phyloP scores from a whole-genome alignment of 2,329 filamentous ascomycete genomes.

The Sarocladium kiliense region DNA sequence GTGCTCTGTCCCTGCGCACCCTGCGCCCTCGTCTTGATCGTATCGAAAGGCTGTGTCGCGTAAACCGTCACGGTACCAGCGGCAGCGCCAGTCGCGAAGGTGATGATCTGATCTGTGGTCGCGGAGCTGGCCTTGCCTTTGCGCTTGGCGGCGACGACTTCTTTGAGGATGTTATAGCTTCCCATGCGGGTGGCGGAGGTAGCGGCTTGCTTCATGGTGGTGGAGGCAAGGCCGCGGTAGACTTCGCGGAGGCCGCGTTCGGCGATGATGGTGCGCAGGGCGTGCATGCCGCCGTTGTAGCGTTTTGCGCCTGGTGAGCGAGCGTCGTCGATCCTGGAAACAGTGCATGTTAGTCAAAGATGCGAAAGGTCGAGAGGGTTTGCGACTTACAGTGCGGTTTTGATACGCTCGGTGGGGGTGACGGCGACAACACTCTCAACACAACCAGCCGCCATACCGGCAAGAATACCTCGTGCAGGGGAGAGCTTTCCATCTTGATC shows the following conservation, averaged over 20 bases:
- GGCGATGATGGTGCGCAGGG: conserved; percentile 25
- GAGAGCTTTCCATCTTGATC: conserved; percentile 53
- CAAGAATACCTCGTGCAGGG: conserved; percentile 50
- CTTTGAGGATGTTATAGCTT: conserved; percentile 41
- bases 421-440: conserved; percentile 60
- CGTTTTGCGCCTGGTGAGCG: conserved; percentile 19
- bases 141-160: conserved; percentile 15
- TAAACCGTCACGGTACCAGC: conserved; percentile 58
- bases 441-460: conserved; percentile 59
- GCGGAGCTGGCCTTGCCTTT: conserved; percentile 17
- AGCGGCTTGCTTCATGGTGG: conserved; percentile 42
- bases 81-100: conserved; percentile 57
- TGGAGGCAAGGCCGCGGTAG: conserved; percentile 38
- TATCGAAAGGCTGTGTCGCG: conserved; percentile 56
- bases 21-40: conserved; percentile 59
- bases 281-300: conserved; percentile 25
- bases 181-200: conserved; percentile 44
- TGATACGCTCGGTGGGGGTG: conserved; percentile 63
- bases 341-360: neutral
- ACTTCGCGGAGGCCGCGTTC: conserved; percentile 36
- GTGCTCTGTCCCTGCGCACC: conserved; percentile 53
- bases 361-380: neutral
- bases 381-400: conserved; percentile 49
- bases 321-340: conserved; percentile 29
- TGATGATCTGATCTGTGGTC: conserved; percentile 20